These are phyloP conservation scores for Sarocladiaceae sp. DNA, from an alignment of 2,329 filamentous ascomycete species.

Conservation along the genomic window DNA sequence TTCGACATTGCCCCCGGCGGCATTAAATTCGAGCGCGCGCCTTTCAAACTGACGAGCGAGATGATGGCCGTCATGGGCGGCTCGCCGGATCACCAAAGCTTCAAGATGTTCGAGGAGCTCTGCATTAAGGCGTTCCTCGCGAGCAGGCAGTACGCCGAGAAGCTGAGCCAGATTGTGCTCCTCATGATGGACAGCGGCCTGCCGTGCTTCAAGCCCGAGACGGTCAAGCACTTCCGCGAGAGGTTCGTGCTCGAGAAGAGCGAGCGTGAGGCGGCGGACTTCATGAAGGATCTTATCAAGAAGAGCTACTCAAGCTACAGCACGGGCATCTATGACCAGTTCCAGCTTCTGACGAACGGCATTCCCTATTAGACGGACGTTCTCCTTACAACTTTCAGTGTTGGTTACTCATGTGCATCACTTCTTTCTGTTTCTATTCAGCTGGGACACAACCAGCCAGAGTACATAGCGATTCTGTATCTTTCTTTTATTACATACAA, in stretches of 20 bases:
- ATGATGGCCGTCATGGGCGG: constrained; percentile 99
- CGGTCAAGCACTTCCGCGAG: constrained; percentile 84
- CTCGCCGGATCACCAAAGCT: constrained; percentile 74
- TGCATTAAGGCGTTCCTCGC: constrained; percentile 94
- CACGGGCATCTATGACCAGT: constrained; percentile 95
- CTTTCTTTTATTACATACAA: too few species aligned
- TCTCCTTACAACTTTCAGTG: too few species aligned
- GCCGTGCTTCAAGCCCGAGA: constrained; percentile 97
- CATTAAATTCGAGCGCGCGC: constrained; percentile 94
- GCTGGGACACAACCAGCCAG: too few species aligned
- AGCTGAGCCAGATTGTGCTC: constrained; percentile 81
- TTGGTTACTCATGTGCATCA: too few species aligned
- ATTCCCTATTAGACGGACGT: constrained; percentile 73
- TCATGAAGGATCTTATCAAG: constrained; percentile 82
- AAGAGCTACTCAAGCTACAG: constrained; percentile 88
- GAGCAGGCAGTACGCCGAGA: constrained; percentile 76
- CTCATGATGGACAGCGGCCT: constrained; percentile 95
- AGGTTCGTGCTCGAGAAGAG: constrained; percentile 87
- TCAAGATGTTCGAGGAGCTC: constrained; percentile 93
- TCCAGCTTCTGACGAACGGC: constrained; percentile 93
- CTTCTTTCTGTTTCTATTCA: too few species aligned
- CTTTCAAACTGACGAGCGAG: constrained; percentile 95
- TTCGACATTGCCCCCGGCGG: constrained; percentile 98
- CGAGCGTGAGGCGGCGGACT: constrained; percentile 89
- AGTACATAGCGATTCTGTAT: too few species aligned